Conservation (phyloP, 495 filamentous ascomycete genomes). For the Gamarada debralockiae region DNA sequence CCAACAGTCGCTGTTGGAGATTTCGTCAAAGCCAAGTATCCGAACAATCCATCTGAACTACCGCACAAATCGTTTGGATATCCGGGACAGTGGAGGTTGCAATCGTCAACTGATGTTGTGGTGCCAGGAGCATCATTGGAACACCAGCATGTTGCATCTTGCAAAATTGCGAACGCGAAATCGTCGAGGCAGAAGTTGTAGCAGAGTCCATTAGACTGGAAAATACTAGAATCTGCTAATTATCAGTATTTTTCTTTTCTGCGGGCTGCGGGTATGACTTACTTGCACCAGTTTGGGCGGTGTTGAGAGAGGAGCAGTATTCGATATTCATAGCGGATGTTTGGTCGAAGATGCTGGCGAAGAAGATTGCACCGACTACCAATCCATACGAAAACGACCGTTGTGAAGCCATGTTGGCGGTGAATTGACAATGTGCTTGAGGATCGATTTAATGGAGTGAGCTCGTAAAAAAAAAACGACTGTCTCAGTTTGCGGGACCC, state of each 20-base stretch:
- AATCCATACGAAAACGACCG: conserved; percentile 1
- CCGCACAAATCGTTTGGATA: conserved; percentile 65
- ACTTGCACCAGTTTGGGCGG: conserved; percentile 27
- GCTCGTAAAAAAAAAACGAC: background rate
- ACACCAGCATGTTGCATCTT: conserved; percentile 69
- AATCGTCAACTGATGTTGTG: conserved; percentile 37
- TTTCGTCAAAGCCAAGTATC: conserved; percentile 49
- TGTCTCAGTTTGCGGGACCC: background rate
- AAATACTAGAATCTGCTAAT: conserved; percentile 46
- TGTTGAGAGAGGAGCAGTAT: conserved; percentile 47
- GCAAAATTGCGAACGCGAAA: conserved; percentile 68
- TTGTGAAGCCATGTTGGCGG: conserved; percentile 6
- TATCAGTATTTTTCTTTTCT: conserved; percentile 14
- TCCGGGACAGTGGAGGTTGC: conserved; percentile 60
- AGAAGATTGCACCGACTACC: background rate
- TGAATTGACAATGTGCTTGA: background rate
- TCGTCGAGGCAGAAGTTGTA: conserved; percentile 42
- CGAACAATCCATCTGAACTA: conserved; percentile 49
- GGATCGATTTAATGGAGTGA: background rate
- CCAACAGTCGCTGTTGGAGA: conserved; percentile 46
- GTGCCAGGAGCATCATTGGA: conserved; percentile 60
- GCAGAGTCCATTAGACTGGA: conserved; percentile 66
- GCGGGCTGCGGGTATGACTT: background rate
- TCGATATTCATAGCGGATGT: conserved; percentile 3
- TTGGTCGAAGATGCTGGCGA: conserved; percentile 1